phyloP scores from a whole-genome alignment of 2,329 filamentous ascomycete species.

The Pseudogymnoascus sp. region DNA sequence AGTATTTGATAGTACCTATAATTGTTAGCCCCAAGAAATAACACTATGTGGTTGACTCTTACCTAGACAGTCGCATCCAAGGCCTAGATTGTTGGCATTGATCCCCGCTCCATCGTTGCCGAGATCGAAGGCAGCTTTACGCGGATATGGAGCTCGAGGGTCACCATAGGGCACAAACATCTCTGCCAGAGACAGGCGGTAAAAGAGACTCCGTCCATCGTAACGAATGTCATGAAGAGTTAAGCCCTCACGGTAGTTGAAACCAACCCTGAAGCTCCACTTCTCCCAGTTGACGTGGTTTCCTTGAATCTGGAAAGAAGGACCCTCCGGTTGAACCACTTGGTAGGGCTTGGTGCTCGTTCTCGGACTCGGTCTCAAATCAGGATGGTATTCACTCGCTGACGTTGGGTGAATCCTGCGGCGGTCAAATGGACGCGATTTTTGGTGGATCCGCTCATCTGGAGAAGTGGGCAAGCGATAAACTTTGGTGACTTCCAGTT shows the following conservation, averaged over 20 bases:
- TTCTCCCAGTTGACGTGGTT: slow-evolving; percentile 47
- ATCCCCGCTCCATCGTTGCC: slow-evolving; percentile 56
- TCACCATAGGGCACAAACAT: slow-evolving; percentile 51
- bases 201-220: slow-evolving; percentile 53
- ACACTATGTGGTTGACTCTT: slow-evolving; percentile 28
- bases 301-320: not conserved
- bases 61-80: slow-evolving; percentile 61
- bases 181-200: slow-evolving; percentile 54
- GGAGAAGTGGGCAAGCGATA: too few species aligned
- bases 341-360: not conserved
- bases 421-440: too few species aligned
- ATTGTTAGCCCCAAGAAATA: too few species aligned
- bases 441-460: too few species aligned
- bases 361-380: not conserved
- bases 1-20: slow-evolving; percentile 46
- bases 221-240: slow-evolving; percentile 56
- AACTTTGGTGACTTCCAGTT: too few species aligned
- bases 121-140: slow-evolving; percentile 61
- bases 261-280: slow-evolving; percentile 49
- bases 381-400: too few species aligned
- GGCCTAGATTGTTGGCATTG: slow-evolving; percentile 57
- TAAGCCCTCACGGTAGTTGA: slow-evolving; percentile 54
- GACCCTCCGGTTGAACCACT: not conserved
- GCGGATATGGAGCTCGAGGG: slow-evolving; percentile 55
- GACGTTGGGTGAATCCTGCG: too few species aligned